Evolutionary conservation across 2,329 filamentous ascomycete genomes (phyloP).

Genomic region (Aspergillus persii): DNA sequence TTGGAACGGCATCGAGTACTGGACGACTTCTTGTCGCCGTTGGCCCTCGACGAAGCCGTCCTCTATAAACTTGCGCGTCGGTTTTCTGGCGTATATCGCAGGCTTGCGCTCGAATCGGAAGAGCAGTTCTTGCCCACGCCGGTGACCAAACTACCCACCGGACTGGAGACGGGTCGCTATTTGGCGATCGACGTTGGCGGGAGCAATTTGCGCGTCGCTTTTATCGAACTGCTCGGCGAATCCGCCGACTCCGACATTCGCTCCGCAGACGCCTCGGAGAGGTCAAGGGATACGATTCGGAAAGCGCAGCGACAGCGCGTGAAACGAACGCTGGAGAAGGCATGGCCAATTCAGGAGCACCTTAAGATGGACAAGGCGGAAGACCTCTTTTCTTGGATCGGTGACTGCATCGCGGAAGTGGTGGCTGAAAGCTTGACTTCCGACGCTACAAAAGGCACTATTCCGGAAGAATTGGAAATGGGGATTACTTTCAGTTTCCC

Average conservation of each 20-base stretch:
- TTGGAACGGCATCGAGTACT: conserved; percentile 34
- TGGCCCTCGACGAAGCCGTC: conserved; percentile 40
- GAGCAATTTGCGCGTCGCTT: conserved; percentile 56
- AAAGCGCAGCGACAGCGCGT: conserved; percentile 49
- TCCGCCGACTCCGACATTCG: conserved; percentile 35
- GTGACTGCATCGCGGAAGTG: conserved; percentile 71
- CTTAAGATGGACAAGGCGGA: conserved; percentile 66
- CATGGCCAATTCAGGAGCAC: conserved; percentile 56
- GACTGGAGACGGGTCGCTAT: conserved; percentile 54
- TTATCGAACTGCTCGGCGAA: conserved; percentile 53
- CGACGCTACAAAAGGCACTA: conserved; percentile 37
- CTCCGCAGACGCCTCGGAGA: conserved; percentile 33
- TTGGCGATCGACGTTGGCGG: conserved; percentile 58
- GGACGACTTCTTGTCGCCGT: conserved; percentile 41
- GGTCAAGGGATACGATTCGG: conserved; percentile 43
- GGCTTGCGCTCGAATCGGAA: conserved; percentile 45
- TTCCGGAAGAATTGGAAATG: conserved; percentile 48
- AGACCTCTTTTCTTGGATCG: conserved; percentile 78
- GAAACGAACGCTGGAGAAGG: conserved; percentile 48
- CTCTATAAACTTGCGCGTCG: conserved; percentile 47
- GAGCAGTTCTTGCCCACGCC: conserved; percentile 50
- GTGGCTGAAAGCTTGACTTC: conserved; percentile 54
- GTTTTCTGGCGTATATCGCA: conserved; percentile 45
- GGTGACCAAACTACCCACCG: conserved; percentile 47
- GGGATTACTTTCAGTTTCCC: conserved; percentile 52